A percentile compares a stretch with the other conserved stretches of the same genome.
Conservation (phyloP, 225 moss, liverwort and hornwort genomes). For the Antitrichia curtipendula region DNA sequence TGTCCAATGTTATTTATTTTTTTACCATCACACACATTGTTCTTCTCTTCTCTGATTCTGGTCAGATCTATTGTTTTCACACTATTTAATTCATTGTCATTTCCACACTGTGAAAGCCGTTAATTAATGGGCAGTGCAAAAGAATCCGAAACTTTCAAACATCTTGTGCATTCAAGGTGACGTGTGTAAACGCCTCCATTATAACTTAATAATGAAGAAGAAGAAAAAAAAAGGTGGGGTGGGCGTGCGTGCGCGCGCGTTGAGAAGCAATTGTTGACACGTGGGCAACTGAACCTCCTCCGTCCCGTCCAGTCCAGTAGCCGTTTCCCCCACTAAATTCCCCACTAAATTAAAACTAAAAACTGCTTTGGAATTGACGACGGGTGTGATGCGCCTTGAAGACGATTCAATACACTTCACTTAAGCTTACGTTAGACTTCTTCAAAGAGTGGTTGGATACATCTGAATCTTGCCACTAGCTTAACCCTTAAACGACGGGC, state of each 20-base stretch:
- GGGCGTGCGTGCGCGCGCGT: neutral
- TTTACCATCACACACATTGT: neutral
- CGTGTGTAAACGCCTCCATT: neutral
- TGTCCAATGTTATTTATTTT: neutral
- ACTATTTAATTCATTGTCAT: too few species aligned
- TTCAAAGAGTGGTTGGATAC: too few species aligned
- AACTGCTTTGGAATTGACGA: neutral
- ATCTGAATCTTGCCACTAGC: too few species aligned
- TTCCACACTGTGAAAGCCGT: neutral
- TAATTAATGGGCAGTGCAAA: too few species aligned
- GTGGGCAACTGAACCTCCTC: neutral
- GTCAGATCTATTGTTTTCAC: neutral
- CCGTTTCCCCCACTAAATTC: neutral
- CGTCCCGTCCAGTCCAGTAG: neutral
- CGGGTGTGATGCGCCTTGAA: neutral
- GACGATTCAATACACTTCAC: neutral
- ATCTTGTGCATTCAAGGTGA: neutral
- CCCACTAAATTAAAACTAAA: neutral
- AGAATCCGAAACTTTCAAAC: neutral
- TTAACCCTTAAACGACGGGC: too few species aligned
- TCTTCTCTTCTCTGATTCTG: neutral
- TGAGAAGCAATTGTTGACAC: neutral
- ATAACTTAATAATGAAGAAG: neutral
- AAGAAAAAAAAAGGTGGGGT: neutral
- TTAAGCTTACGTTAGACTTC: too few species aligned